These are phyloP conservation scores for Candida endomychidarum DNA, from an alignment of 805 yeast species.

Conservation along the genomic window DNA sequence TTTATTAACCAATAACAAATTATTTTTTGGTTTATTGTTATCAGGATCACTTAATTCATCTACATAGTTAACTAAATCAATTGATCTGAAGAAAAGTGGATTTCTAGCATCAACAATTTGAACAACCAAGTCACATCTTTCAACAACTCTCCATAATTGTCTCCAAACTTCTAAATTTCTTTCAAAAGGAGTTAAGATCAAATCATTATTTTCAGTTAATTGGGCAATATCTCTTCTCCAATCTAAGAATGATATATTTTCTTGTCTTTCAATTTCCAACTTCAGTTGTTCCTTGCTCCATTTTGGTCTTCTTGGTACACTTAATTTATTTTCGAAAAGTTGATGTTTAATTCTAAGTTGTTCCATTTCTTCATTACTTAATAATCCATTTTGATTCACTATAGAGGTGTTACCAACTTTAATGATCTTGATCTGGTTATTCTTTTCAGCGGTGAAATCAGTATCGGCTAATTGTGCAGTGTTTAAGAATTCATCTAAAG, in stretches of 20 bases:
- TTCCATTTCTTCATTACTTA: constrained; percentile 66
- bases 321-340: constrained; percentile 66
- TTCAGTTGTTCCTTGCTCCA: constrained; percentile 78
- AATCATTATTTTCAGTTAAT: constrained; percentile 79
- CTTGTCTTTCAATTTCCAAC: constrained; percentile 77
- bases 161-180: constrained; percentile 98
- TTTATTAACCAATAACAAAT: constrained; percentile 84
- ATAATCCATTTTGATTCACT: constrained; percentile 44
- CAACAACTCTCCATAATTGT: constrained; percentile 97
- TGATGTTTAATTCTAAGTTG: constrained; percentile 61
- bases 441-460: constrained; percentile 91
- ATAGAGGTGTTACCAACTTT: constrained; percentile 58
- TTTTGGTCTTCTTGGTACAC: constrained; percentile 88
- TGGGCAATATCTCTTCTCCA: constrained; percentile 93
- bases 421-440: constrained; percentile 79
- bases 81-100: constrained; percentile 85
- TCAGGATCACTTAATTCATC: constrained; percentile 62
- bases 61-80: constrained; percentile 83
- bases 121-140: constrained; percentile 88
- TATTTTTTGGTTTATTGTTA: constrained; percentile 54
- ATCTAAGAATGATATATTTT: constrained; percentile 83
- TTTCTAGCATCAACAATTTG: constrained; percentile 98
- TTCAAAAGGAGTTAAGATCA: constrained; percentile 92
- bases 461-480: constrained; percentile 96
- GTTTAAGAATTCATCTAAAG: constrained; percentile 89